Evolutionary conservation across 345 rosid species (phyloP).

Genomic region (Salix dunnii): DNA sequence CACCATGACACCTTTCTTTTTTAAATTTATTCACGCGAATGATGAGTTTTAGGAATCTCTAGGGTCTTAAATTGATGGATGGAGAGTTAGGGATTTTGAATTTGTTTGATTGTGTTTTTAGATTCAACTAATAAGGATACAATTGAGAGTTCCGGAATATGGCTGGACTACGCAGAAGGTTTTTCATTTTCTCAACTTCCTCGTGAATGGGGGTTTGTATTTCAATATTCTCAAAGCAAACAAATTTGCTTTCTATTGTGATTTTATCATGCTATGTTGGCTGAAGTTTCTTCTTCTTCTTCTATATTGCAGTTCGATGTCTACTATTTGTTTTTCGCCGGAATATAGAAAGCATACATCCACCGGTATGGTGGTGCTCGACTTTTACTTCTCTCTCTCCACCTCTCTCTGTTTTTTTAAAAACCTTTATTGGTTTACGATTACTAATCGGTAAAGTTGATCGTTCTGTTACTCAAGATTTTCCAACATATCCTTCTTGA

Average conservation of each 20-base stretch:
- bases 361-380: constrained; percentile 36
- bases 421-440: background rate
- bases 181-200: constrained; percentile 86
- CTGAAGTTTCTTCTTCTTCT: background rate
- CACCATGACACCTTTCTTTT: background rate
- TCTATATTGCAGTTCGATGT: constrained; percentile 54
- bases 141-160: constrained; percentile 84
- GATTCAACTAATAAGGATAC: constrained; percentile 87
- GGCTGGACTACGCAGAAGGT: constrained; percentile 98
- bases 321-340: constrained; percentile 68
- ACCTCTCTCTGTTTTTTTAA: background rate
- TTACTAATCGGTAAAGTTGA: background rate
- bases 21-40: background rate
- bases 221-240: background rate
- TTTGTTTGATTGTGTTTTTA: constrained; percentile 11
- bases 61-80: constrained; percentile 8
- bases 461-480: constrained; percentile 39
- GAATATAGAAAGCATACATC: constrained; percentile 53
- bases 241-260: background rate
- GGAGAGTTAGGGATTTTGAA: background rate
- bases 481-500: constrained; percentile 73
- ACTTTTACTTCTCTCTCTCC: background rate
- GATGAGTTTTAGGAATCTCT: background rate
- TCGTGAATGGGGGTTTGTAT: constrained; percentile 80
- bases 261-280: background rate